These are phyloP conservation scores for Gnaphalium uliginosum DNA, from an alignment of 129 eudicot genomes.

Conservation along the genomic window DNA sequence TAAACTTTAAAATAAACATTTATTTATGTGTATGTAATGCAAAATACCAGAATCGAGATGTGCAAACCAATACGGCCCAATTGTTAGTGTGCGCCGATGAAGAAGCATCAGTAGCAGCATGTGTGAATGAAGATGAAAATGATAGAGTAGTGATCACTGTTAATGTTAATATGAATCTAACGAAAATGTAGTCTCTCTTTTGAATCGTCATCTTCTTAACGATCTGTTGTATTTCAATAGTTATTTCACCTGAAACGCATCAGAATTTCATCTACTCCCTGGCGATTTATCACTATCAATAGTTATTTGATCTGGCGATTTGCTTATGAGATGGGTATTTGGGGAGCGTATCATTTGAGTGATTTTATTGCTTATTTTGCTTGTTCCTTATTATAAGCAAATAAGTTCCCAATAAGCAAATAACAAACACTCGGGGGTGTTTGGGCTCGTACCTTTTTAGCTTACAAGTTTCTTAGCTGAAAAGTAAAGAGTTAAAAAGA, in stretches of 20 bases:
- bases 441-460: no score
- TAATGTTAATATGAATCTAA: conserved; percentile 25
- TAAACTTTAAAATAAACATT: background rate
- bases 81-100: conserved; percentile 87
- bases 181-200: background rate
- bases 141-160: conserved; percentile 10
- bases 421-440: no score
- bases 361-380: no score
- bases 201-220: background rate
- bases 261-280: background rate
- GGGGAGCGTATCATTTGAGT: no score
- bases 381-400: no score
- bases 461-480: no score
- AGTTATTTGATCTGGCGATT: no score
- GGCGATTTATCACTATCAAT: background rate
- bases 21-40: background rate
- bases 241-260: background rate
- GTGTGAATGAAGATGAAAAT: conserved; percentile 27
- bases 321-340: no score
- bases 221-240: background rate
- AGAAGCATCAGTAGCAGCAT: conserved; percentile 35
- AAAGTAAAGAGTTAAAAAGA: no score
- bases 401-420: no score
- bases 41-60: conserved; percentile 88
- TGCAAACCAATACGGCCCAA: conserved; percentile 96